Conservation (phyloP, 208 protist genomes). For the Porcisia hertigi region DNA sequence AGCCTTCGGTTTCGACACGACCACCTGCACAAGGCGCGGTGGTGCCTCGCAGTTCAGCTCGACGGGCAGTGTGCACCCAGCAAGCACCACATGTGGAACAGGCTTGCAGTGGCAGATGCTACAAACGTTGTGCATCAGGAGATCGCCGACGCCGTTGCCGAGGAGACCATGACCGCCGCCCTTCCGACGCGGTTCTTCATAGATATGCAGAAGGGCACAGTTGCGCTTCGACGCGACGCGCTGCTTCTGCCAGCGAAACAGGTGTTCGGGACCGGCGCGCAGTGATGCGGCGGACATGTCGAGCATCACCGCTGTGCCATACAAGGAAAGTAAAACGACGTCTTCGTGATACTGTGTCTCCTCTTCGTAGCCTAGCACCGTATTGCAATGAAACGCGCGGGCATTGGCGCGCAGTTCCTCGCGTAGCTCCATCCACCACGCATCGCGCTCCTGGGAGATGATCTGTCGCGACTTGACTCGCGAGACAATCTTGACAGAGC, state of each 20-base stretch:
- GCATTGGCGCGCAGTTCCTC: conserved; percentile 91
- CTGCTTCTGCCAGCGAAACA: conserved; percentile 55
- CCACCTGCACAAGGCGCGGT: conserved; percentile 77
- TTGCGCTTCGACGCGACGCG: conserved; percentile 39
- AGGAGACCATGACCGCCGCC: conserved; percentile 12
- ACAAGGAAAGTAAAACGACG: conserved; percentile 84
- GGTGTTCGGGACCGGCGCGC: conserved; percentile 64
- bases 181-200: conserved; percentile 43
- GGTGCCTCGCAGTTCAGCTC: conserved; percentile 62
- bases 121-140: conserved; percentile 57
- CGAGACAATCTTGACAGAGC: conserved; percentile 90
- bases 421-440: conserved; percentile 94
- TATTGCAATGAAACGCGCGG: conserved; percentile 88
- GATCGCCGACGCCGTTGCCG: conserved; percentile 35
- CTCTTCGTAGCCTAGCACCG: conserved; percentile 91
- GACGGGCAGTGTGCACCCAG: conserved; percentile 77
- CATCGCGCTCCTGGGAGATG: conserved; percentile 88
- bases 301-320: conserved; percentile 89
- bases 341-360: conserved; percentile 84
- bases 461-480: conserved; percentile 82
- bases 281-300: conserved; percentile 57
- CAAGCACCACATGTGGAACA: conserved; percentile 82
- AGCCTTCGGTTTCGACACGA: conserved; percentile 68
- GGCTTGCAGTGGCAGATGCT: conserved; percentile 64
- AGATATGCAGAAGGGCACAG: conserved; percentile 77